Evolutionary conservation across 2,329 filamentous ascomycete species (phyloP).

Genomic region (Phaeosphaeriaceae sp.): DNA sequence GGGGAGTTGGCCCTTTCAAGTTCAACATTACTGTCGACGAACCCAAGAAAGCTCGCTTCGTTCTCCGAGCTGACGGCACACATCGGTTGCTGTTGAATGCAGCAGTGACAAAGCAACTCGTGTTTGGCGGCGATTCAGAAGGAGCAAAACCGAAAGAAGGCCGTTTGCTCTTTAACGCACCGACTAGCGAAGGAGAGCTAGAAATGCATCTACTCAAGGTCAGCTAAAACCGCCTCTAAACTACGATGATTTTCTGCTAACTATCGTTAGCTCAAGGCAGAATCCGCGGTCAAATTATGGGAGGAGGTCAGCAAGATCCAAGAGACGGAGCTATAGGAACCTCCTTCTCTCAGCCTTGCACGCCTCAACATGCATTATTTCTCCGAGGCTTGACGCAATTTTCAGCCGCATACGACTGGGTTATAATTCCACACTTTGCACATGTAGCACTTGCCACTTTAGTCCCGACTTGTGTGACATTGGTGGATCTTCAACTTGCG

Average conservation of each 20-base stretch:
- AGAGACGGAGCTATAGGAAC: constrained; percentile 30
- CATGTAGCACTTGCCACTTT: not conserved
- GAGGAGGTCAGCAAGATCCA: constrained; percentile 30
- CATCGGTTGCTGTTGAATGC: constrained; percentile 88
- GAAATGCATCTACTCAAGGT: constrained; percentile 66
- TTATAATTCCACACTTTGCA: not conserved
- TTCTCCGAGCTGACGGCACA: constrained; percentile 91
- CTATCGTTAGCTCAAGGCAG: constrained; percentile 24
- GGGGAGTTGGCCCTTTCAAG: constrained; percentile 83
- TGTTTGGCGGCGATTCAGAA: constrained; percentile 72
- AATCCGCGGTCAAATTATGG: constrained; percentile 33
- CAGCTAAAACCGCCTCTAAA: constrained; percentile 24
- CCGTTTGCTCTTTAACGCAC: constrained; percentile 68
- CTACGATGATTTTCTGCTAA: constrained; percentile 7
- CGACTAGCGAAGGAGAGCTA: constrained; percentile 59
- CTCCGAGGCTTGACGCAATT: not conserved
- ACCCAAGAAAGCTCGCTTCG: constrained; percentile 68
- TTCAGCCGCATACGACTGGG: not conserved
- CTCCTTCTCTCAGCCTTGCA: constrained; percentile 10
- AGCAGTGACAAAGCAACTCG: constrained; percentile 77
- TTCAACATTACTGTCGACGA: constrained; percentile 64
- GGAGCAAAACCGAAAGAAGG: constrained; percentile 73
- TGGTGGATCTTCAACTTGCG: not conserved
- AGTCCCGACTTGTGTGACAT: not conserved
- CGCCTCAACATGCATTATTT: constrained; percentile 3